Conservation (phyloP, 2,329 filamentous ascomycete genomes). For the Cercospora sojina region DNA sequence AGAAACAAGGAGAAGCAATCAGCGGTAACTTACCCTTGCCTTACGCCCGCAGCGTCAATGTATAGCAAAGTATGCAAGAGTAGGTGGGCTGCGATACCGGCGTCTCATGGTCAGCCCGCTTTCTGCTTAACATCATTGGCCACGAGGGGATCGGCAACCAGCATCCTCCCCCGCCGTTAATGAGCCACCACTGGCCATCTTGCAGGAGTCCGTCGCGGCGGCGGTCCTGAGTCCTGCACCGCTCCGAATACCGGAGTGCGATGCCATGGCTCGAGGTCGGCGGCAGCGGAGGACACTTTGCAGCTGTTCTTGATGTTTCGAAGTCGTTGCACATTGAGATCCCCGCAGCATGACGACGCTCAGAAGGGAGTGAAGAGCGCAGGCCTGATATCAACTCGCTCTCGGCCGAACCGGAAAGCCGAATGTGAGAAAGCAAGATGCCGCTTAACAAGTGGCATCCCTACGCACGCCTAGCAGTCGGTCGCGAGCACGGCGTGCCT, state of each 20-base stretch:
- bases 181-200: background rate
- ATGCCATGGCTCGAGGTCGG: background rate
- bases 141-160: background rate
- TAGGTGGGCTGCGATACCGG: conserved; percentile 6
- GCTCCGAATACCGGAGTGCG: background rate
- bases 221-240: background rate
- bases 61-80: conserved; percentile 4
- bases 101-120: background rate
- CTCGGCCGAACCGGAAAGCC: background rate
- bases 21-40: conserved; percentile 1
- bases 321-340: background rate
- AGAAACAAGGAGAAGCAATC: conserved; percentile 3
- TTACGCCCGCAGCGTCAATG: background rate
- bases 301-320: background rate
- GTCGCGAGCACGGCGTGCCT: background rate
- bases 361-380: background rate
- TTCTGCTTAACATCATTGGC: background rate
- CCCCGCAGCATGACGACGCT: background rate
- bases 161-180: background rate
- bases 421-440: background rate
- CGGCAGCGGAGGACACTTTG: background rate
- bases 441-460: background rate
- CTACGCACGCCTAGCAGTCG: background rate
- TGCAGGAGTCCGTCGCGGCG: background rate
- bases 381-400: background rate